A percentile compares a stretch with the other conserved stretches of the same genome.
Evolutionary conservation across 2,329 filamentous ascomycete genomes (phyloP).

Genomic region (Claviceps sp.): DNA sequence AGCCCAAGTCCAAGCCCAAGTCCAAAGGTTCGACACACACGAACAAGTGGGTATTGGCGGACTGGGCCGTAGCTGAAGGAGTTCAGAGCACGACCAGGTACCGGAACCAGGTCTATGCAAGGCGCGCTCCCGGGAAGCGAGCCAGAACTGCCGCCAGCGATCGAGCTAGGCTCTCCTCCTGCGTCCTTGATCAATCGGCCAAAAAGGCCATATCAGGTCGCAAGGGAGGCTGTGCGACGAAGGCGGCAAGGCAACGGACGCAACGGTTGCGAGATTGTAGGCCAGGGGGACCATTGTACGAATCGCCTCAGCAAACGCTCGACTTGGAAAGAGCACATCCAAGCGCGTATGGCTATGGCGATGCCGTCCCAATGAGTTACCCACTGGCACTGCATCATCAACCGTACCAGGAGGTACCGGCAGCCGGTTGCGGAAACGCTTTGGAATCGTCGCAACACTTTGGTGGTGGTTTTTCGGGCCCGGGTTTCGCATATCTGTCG

Average conservation of each 20-base stretch:
- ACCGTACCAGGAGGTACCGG: not conserved
- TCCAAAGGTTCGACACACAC: conserved; percentile 43
- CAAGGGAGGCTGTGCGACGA: conserved; percentile 21
- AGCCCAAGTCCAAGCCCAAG: not conserved
- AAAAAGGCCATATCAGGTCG: conserved; percentile 19
- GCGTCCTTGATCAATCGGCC: conserved; percentile 14
- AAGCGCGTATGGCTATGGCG: not conserved
- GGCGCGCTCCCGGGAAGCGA: conserved; percentile 10
- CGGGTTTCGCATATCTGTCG: not conserved
- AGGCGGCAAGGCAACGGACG: conserved; percentile 13
- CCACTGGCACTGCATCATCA: not conserved
- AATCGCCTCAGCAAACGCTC: not conserved
- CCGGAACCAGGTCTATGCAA: conserved; percentile 35
- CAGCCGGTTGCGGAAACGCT: not conserved
- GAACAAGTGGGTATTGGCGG: conserved; percentile 64
- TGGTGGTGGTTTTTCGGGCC: not conserved
- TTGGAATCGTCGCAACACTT: not conserved
- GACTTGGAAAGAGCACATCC: not conserved
- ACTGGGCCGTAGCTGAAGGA: conserved; percentile 53
- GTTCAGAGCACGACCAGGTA: conserved; percentile 80
- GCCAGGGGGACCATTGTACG: conserved; percentile 5
- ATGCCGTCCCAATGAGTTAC: not conserved
- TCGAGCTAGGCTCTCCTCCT: conserved; percentile 3
- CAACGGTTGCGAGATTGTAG: conserved; percentile 12
- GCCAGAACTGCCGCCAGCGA: not conserved